These are phyloP conservation scores for Aspergillus phoenicis DNA, from an alignment of 2,329 filamentous ascomycete genomes.

Conservation along the genomic window DNA sequence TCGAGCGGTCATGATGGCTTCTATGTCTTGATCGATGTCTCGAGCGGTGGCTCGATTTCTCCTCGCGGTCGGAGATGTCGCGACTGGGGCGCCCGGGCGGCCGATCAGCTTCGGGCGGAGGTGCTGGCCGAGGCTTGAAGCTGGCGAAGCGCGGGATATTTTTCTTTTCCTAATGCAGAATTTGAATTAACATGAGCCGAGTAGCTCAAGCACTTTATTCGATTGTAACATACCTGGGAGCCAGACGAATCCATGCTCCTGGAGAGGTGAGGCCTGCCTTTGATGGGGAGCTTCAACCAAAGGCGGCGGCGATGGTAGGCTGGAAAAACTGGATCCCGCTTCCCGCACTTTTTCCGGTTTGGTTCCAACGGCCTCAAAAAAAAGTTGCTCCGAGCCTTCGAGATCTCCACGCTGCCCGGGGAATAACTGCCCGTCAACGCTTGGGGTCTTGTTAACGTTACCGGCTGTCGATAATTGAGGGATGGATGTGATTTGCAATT, in stretches of 20 bases:
- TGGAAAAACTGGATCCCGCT: constrained; percentile 32
- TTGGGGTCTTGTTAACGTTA: constrained; percentile 3
- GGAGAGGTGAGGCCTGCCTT: constrained; percentile 17
- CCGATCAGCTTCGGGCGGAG: constrained; percentile 26
- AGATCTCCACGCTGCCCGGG: constrained; percentile 16
- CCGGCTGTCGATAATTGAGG: constrained; percentile 17
- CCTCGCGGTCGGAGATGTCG: constrained; percentile 24
- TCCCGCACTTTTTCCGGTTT: constrained; percentile 24
- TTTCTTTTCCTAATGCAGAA: constrained; percentile 36
- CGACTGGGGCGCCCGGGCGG: constrained; percentile 23
- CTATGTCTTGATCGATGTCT: constrained; percentile 24
- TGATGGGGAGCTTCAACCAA: constrained; percentile 11
- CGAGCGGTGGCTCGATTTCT: constrained; percentile 26
- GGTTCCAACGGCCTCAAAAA: constrained; percentile 31
- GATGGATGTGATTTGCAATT: constrained; percentile 22
- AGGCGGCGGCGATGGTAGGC: constrained; percentile 16
- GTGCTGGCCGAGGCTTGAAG: constrained; percentile 60
- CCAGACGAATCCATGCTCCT: constrained; percentile 41
- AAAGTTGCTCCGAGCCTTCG: constrained; percentile 33
- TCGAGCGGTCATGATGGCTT: constrained; percentile 28
- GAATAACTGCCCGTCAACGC: constrained; percentile 17
- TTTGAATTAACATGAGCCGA: not conserved
- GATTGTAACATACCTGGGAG: constrained; percentile 35
- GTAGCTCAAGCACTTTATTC: not conserved
- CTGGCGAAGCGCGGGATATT: constrained; percentile 72